Evolutionary conservation across 2,329 filamentous ascomycete genomes (phyloP), one percentile per base, ranked within the genome.

Genomic region (Neofusicoccum ribis): DNA sequence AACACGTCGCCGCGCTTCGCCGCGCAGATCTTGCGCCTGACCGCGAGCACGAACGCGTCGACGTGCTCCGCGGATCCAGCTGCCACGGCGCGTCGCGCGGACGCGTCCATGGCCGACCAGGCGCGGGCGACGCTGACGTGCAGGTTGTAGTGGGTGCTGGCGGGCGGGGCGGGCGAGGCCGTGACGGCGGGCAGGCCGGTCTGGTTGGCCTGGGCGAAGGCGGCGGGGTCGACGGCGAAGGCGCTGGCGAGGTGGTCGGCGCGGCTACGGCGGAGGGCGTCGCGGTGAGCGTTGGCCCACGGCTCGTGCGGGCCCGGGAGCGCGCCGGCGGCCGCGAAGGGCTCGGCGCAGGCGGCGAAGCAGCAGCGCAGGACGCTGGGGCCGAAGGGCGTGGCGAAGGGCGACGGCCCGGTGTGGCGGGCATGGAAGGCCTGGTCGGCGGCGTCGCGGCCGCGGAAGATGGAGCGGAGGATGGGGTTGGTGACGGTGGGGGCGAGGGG

Each of bases 151-250:
- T 76, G 73, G 9, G 65, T 64, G 6, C 71, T 72, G 2, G 65
- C 65, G 1, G 75, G 74, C 8, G 72, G 67, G 2, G 52, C 62
- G 0, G 72, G 71, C 0, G 51, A 59, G 3, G 52, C 43, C 0
- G 69, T 67, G 4, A 67, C 67, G 41, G 72, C 70, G 0, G 75
- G 74, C 11, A 77, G 66, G 1, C 75, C 75, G 3, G 73, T 76
- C 17, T 61, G 43, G 69, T 37, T 70, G 74, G 15, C 70, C 67
- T 1, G 66, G 49, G 1, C 69, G 67, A 17, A 23, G 4, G 5
- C 11, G 15, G 5, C 23, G 11, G 5, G 5, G 27, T 9, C 23
- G 2, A 34, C 8, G 14, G 27, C 31, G 43, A 60, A 60, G 2
- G 31, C 56, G 4, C n/a, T 9, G 2, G 8, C 11, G 9, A 74